A percentile compares a stretch with the other conserved stretches of the same genome.
Evolutionary conservation across 208 protist species (phyloP).

Genomic region (Endotrypanum monterogeii): DNA sequence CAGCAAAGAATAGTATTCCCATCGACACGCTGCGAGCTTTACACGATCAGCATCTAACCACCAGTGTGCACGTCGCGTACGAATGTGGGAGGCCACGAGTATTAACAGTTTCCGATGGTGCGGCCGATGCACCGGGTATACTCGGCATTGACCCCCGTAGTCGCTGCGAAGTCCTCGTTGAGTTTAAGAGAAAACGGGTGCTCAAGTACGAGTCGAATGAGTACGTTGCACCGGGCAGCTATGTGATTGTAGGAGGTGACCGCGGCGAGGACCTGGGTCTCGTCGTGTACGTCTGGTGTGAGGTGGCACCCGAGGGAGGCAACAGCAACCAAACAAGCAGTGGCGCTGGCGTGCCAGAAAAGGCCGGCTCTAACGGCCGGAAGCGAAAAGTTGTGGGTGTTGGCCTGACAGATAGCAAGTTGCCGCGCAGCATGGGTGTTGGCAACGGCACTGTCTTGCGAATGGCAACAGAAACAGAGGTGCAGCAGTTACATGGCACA

Average conservation of each 20-base stretch:
- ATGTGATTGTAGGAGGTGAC: conserved; percentile 87
- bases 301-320: conserved; percentile 27
- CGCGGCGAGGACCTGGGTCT: conserved; percentile 88
- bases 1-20: conserved; percentile 81
- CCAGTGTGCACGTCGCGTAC: conserved; percentile 51
- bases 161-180: conserved; percentile 87
- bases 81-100: conserved; percentile 66
- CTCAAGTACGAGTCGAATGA: conserved; percentile 79
- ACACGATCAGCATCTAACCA: conserved; percentile 88
- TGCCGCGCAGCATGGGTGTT: conserved; percentile 67
- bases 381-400: conserved; percentile 48
- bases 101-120: conserved; percentile 37
- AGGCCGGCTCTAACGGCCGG: background rate
- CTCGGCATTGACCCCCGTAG: conserved; percentile 57
- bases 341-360: background rate
- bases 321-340: background rate
- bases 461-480: conserved; percentile 53
- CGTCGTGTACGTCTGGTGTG: conserved; percentile 84
- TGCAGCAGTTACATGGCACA: conserved; percentile 67
- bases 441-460: conserved; percentile 84
- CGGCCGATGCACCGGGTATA: conserved; percentile 42
- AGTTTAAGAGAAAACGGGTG: conserved; percentile 89
- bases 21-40: conserved; percentile 94
- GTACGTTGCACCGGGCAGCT: conserved; percentile 78
- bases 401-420: conserved; percentile 54